A percentile compares a stretch with the other conserved stretches of the same genome.
Evolutionary conservation across 208 protist species (phyloP).

Genomic region (Leishmania aethiopica): DNA sequence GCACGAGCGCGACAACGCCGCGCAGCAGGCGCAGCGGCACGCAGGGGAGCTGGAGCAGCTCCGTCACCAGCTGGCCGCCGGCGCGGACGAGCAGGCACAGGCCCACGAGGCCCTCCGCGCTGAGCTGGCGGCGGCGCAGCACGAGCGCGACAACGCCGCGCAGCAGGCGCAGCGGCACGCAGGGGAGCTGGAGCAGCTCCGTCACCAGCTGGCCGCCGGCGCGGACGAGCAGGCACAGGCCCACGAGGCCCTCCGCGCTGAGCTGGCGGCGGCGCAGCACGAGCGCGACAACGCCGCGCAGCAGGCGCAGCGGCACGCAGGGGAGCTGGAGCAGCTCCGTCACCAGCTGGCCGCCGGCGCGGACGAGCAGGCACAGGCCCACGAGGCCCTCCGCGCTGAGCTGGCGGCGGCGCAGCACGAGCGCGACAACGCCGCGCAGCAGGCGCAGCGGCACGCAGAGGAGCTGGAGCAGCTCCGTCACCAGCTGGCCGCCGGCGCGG

Average conservation of each 20-base stretch:
- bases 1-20: too few relatives aligned
- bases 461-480: neutral
- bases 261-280: neutral
- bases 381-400: neutral
- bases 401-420: neutral
- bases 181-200: slow-evolving; percentile 13
- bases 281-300: neutral
- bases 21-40: too few relatives aligned
- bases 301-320: neutral
- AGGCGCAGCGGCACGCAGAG: neutral
- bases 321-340: neutral
- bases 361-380: neutral
- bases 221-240: neutral
- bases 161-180: slow-evolving; percentile 1
- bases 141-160: neutral
- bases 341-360: neutral
- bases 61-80: neutral
- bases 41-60: neutral
- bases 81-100: slow-evolving; percentile 6
- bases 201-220: neutral
- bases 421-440: slow-evolving; percentile 2
- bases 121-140: neutral
- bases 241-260: neutral
- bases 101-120: neutral
- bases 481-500: neutral